Conservation (phyloP, 805 yeast species). For the Wickerhamomyces canadensis region DNA sequence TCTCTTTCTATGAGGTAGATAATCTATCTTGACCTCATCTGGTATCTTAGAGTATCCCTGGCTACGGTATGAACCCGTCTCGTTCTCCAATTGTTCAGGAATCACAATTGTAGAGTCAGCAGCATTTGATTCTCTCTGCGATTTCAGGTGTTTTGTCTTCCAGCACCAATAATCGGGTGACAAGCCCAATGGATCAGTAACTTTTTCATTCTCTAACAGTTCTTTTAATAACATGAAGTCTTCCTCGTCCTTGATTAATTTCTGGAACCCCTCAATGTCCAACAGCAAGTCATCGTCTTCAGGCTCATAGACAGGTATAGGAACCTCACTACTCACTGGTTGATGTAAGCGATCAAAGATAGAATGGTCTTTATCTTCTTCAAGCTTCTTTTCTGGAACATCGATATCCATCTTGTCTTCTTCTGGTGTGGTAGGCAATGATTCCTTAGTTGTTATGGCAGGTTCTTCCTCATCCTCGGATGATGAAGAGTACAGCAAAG, state of each 20-base stretch:
- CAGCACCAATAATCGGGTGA: constrained; percentile 56
- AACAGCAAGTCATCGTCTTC: constrained; percentile 21
- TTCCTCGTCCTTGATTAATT: constrained; percentile 64
- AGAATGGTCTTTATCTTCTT: constrained; percentile 18
- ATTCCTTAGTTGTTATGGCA: constrained; percentile 10
- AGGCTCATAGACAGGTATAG: constrained; percentile 52
- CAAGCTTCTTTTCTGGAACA: constrained; percentile 8
- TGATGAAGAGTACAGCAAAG: constrained; percentile 21
- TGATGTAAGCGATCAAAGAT: constrained; percentile 33
- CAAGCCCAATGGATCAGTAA: constrained; percentile 11
- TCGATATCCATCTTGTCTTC: constrained; percentile 23
- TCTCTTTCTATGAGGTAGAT: constrained; percentile 76
- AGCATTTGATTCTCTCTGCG: constrained; percentile 18
- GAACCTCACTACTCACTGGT: constrained; percentile 43
- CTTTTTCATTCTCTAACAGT: constrained; percentile 26
- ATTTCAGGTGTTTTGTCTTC: constrained; percentile 38
- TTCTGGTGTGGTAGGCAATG: constrained; percentile 25
- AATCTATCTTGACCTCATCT: constrained; percentile 67
- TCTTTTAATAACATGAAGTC: constrained; percentile 53
- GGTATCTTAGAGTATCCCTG: constrained; percentile 70
- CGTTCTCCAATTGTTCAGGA: constrained; percentile 29
- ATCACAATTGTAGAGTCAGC: constrained; percentile 22
- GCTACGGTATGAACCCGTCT: constrained; percentile 60
- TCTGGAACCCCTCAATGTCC: constrained; percentile 47
- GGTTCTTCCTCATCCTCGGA: constrained; percentile 27